Base-by-base conservation (phyloP, 2,329 filamentous ascomycete species). In the Colletotrichum destructivum region DNA sequence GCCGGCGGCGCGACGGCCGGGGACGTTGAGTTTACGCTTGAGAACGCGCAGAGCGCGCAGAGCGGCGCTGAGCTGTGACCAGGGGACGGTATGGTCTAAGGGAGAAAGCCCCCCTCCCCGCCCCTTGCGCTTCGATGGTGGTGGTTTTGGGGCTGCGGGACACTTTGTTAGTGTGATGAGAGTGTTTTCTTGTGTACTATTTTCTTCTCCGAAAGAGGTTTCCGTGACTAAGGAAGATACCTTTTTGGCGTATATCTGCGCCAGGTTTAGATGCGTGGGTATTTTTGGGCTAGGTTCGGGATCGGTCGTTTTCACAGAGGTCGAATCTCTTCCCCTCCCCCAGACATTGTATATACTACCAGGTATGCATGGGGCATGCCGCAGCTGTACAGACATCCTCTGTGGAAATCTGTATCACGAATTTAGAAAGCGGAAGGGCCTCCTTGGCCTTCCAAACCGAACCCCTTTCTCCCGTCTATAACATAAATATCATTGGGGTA, bases 1-100 rank as follows among this genome's bases (percentile, higher is more conserved):
- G 76, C 82, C 7, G 86, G 86, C 16, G 87, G 85, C 6, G 86
- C 84, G 40, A 85, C 81, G 52, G 81, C 73, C 21, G 86, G 86
- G 44, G 80, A 88, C 73, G 82, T 88, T 8, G 78, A 76, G 63
- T 87, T 88, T 71, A 71, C 56, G 16, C 62, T 72, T 11, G 67
- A 71, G 21, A 52, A 40, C 55, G 42, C 67, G 42, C 57, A 63
- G n/a, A 52, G 52, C 52, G 31, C 12, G 31, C 31, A 31, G 31
- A 8, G 31, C 2, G 54, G 46, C 16, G 21, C n/a, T 40, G 69
- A 72, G 40, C 60, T 72, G 4, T 66, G 13, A 21, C 51, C 18
- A 46, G 21, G 26, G 26, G 26, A 26, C 26, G 26, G 26, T 4
- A 26, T 26, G 26, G 26, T 26, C 23, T 26, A 3, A 26, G 23